Percentiles rank a stretch among this genome's conserved stretches.
These are phyloP conservation scores for Penicillium ochrochloron DNA, from an alignment of 495 filamentous ascomycete genomes.

Conservation along the genomic window DNA sequence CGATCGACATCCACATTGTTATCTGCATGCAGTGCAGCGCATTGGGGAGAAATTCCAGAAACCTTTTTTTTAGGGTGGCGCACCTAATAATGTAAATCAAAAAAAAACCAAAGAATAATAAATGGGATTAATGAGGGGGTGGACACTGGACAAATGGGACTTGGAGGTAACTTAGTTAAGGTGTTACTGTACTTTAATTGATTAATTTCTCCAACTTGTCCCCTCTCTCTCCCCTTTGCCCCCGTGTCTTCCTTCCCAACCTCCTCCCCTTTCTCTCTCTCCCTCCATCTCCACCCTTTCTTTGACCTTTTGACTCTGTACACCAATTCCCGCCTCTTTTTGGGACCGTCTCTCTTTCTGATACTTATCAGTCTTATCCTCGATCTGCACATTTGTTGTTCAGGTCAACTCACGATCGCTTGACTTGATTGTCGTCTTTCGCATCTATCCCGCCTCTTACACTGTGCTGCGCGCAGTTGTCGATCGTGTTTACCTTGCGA, in stretches of 20 bases:
- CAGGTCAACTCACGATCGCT: constrained; percentile 15
- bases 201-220: constrained; percentile 16
- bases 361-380: neutral
- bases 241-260: constrained; percentile 16
- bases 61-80: constrained; percentile 25
- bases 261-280: constrained; percentile 27
- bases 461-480: constrained; percentile 10
- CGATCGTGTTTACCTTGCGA: neutral
- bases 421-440: constrained; percentile 11
- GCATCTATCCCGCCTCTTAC: neutral
- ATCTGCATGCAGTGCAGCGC: constrained; percentile 33
- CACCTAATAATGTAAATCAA: neutral
- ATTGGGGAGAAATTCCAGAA: constrained; percentile 28
- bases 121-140: constrained; percentile 7
- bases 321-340: constrained; percentile 12
- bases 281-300: constrained; percentile 14
- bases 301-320: constrained; percentile 8
- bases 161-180: neutral
- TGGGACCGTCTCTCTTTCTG: constrained; percentile 6
- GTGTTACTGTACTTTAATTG: constrained; percentile 10
- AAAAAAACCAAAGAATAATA: neutral
- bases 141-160: neutral
- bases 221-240: constrained; percentile 20
- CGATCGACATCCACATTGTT: constrained; percentile 27
- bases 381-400: neutral